Evolutionary conservation across 495 filamentous ascomycete species (phyloP).

Genomic region (Annulohypoxylon maeteangense): DNA sequence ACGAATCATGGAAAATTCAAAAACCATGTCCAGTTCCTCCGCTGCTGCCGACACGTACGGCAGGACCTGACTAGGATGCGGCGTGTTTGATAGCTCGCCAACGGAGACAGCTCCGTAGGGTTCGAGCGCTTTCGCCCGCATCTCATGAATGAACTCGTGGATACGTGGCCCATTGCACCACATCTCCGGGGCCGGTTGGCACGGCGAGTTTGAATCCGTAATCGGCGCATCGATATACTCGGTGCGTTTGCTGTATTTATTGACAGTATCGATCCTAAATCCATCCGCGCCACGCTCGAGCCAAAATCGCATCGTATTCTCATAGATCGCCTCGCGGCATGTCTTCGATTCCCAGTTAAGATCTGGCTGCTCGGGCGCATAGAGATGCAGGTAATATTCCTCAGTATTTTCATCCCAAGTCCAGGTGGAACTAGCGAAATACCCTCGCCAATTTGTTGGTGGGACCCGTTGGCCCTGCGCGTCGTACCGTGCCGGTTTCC

Average conservation of each 20-base stretch:
- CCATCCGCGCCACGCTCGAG: slow-evolving; percentile 73
- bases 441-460: slow-evolving; percentile 76
- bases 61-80: slow-evolving; percentile 67
- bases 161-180: slow-evolving; percentile 74
- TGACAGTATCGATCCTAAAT: slow-evolving; percentile 76
- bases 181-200: slow-evolving; percentile 60
- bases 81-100: slow-evolving; percentile 75
- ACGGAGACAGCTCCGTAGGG: slow-evolving; percentile 76
- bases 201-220: slow-evolving; percentile 51
- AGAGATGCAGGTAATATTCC: slow-evolving; percentile 79
- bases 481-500: slow-evolving; percentile 69
- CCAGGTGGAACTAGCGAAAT: slow-evolving; percentile 69
- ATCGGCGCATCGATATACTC: slow-evolving; percentile 70
- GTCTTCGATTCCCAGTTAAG: slow-evolving; percentile 78
- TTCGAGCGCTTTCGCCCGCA: slow-evolving; percentile 69
- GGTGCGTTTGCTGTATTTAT: slow-evolving; percentile 70
- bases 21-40: slow-evolving; percentile 78
- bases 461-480: slow-evolving; percentile 68
- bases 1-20: slow-evolving; percentile 75
- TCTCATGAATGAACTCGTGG: slow-evolving; percentile 71
- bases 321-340: slow-evolving; percentile 71
- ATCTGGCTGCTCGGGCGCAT: slow-evolving; percentile 73
- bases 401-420: slow-evolving; percentile 69
- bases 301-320: slow-evolving; percentile 75
- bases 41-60: slow-evolving; percentile 66